phyloP scores from a whole-genome alignment of 495 filamentous ascomycete genomes.

The Penicillium mononematosum region DNA sequence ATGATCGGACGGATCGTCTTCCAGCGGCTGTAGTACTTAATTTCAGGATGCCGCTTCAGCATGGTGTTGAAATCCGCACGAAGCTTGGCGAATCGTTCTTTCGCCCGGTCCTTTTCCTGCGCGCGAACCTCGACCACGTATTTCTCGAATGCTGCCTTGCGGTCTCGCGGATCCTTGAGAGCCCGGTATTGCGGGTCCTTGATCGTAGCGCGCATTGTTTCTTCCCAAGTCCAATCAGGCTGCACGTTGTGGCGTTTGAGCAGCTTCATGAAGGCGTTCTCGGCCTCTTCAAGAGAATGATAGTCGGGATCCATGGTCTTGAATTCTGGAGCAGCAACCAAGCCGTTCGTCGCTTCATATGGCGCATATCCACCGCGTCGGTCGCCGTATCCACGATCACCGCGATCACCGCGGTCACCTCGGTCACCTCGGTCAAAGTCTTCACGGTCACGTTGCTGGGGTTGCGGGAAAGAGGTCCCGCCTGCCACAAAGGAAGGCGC shows the following conservation, averaged over 20 bases:
- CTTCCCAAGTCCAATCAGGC: constrained; percentile 89
- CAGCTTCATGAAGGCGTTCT: constrained; percentile 89
- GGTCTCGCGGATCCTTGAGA: constrained; percentile 88
- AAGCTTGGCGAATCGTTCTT: constrained; percentile 90
- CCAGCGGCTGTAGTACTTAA: constrained; percentile 97
- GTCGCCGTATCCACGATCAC: constrained; percentile 60
- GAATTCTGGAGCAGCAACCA: constrained; percentile 58
- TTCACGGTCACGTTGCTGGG: constrained; percentile 30
- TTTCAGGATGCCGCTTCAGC: constrained; percentile 94
- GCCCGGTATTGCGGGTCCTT: constrained; percentile 93
- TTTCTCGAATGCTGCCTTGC: constrained; percentile 92
- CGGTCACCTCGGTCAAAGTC: constrained; percentile 46
- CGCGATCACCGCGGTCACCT: constrained; percentile 30
- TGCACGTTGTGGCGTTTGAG: constrained; percentile 81
- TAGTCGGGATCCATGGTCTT: constrained; percentile 79
- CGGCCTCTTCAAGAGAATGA: constrained; percentile 82
- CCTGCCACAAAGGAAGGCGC: constrained; percentile 67
- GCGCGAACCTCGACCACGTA: constrained; percentile 85
- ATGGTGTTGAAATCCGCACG: constrained; percentile 93
- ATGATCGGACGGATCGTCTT: constrained; percentile 94
- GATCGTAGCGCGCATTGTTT: constrained; percentile 83
- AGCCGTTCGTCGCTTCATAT: constrained; percentile 55
- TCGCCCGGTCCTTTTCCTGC: constrained; percentile 92
- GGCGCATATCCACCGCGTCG: constrained; percentile 65
- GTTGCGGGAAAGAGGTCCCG: constrained; percentile 51